Percentiles rank a stretch among this genome's conserved stretches.
phyloP scores from a whole-genome alignment of 192 early-diverging fungal genomes.

The Coemansia sp. region DNA sequence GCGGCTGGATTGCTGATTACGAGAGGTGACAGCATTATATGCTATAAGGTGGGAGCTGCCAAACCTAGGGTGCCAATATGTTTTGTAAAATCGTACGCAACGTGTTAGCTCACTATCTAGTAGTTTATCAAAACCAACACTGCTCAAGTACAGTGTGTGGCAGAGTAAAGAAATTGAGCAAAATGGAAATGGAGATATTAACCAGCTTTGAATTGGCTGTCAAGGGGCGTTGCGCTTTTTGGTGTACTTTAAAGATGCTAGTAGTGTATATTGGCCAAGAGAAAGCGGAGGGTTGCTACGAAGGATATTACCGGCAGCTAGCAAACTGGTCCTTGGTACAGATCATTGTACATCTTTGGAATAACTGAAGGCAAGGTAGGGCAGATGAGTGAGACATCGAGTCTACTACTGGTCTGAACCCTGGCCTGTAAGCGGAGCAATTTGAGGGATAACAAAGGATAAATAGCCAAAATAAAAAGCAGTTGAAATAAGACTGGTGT shows the following conservation, averaged over 20 bases:
- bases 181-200: neutral
- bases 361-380: neutral
- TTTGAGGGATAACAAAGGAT: neutral
- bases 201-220: neutral
- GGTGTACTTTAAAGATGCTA: neutral
- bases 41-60: neutral
- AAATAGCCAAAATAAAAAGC: neutral
- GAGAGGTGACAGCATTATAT: constrained; percentile 1
- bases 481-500: neutral
- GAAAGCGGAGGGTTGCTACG: neutral
- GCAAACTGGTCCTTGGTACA: neutral
- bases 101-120: neutral
- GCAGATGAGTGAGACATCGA: neutral
- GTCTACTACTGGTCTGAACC: constrained; percentile 7
- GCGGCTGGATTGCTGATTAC: constrained; percentile 1
- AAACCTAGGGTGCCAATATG: neutral
- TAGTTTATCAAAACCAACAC: neutral
- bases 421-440: neutral
- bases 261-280: neutral
- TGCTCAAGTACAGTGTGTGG: neutral
- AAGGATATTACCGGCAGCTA: neutral
- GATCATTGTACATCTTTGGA: neutral
- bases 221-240: neutral
- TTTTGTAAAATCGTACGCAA: neutral
- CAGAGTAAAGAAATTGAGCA: neutral